Base-by-base conservation (phyloP, 495 filamentous ascomycete species). In the Daldinia loculata region DNA sequence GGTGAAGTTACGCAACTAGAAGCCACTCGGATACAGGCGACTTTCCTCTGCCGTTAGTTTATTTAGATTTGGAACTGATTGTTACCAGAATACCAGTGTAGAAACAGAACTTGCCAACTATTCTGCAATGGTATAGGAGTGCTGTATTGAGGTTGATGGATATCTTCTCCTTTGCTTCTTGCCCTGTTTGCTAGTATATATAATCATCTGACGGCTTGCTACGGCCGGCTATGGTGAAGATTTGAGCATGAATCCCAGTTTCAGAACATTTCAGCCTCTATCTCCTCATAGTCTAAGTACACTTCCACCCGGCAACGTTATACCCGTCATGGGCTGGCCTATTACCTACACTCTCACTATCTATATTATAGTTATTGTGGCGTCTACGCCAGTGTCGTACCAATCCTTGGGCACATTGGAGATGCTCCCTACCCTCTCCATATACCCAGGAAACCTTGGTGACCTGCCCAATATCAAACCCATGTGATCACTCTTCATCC, bases 401-500 rank as follows among this genome's bases (percentile, higher is more conserved):
- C 62, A 71, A n/a, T 66, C 68, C 24, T 29, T 56, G 17, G 67
- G 56, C 27, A 66, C 36, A 45, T 65, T 65, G 0, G 48, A 48
- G 6, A 61, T 58, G 6, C 29, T 45, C 6, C 63, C 68, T 2
- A 71, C 62, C 50, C 68, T 61, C 52, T 71, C 68, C 68, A 66
- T 66, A 19, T 22, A 51, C 14, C 52, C 57, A 8, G 58, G 69
- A 17, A 45, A 60, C 34, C 55, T 71, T 9, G 59, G 63, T 19
- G 63, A 67, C 32, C 60, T 63, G 24, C 63, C 59, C 48, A 67
- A 29, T 30, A 71, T 62, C 32, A 67, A 39, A 4, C 69, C 63
- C 34, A 67, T 48, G 19, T 72, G 63, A 34, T 63, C 53, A 6
- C 32, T 59, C 17, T 50, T 60, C 43, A 63, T 45, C 69, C 59